A percentile compares a stretch with the other conserved stretches of the same genome.
phyloP scores from a whole-genome alignment of 2,329 filamentous ascomycete species.

The Dothidotthia symphoricarpi region DNA sequence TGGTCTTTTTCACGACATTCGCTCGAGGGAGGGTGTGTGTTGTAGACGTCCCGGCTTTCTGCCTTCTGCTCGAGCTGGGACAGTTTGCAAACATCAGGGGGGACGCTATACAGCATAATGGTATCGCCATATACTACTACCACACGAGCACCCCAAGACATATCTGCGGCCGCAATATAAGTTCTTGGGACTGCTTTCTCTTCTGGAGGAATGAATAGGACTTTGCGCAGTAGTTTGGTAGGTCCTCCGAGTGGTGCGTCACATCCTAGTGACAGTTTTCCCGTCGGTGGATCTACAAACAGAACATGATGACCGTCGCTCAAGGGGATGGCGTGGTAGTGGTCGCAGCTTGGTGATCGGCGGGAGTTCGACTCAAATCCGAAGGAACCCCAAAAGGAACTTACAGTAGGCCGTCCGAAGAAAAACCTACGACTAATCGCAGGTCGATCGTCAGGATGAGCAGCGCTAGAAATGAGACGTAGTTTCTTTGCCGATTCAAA shows the following conservation, averaged over 20 bases:
- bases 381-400: constrained; percentile 24
- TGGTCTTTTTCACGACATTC: constrained; percentile 21
- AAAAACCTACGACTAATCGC: constrained; percentile 26
- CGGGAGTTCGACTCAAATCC: constrained; percentile 17
- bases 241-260: constrained; percentile 59
- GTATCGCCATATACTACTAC: constrained; percentile 56
- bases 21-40: constrained; percentile 7
- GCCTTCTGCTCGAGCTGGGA: constrained; percentile 33
- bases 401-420: constrained; percentile 13
- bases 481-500: constrained; percentile 58
- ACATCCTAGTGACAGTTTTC: constrained; percentile 59
- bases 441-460: constrained; percentile 43
- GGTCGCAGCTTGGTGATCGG: constrained; percentile 46
- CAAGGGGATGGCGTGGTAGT: constrained; percentile 63
- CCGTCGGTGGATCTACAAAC: constrained; percentile 61
- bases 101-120: constrained; percentile 62
- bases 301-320: constrained; percentile 65
- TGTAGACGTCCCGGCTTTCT: constrained; percentile 21
- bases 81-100: constrained; percentile 48
- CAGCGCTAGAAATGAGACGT: constrained; percentile 61
- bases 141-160: constrained; percentile 58
- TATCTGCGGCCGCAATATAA: constrained; percentile 59
- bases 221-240: constrained; percentile 58
- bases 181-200: constrained; percentile 45
- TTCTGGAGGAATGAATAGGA: constrained; percentile 52